Base-by-base conservation (phyloP, 148 eudicot genomes). In the Vaccinium myrtillus region DNA sequence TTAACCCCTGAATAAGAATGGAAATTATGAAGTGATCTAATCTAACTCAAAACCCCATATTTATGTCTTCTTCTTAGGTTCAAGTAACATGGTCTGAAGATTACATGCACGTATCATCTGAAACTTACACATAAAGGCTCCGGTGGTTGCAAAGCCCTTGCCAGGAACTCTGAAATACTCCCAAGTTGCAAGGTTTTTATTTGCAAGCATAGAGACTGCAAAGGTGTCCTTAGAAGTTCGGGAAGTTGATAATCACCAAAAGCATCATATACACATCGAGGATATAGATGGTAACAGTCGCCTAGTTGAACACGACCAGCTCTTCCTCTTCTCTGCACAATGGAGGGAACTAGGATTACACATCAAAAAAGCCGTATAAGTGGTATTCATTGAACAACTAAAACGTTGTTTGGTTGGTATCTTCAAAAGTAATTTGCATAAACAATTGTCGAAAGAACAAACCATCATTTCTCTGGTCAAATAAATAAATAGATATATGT, bases 301-400 rank as follows among this genome's bases (percentile, higher is more conserved):
- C 99, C 99, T 14, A 98, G 89, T 85, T 95, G 99, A 77, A 97
- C 98, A 90, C 99, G 99, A 23, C 99, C 99, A 87, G 98, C 99
- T 89, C 99, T 90, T 48, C 99, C 98, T 90, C 90, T 95, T 91
- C 98, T 92, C 98, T 97, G 84, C 63, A 83, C 54, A 86, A 71
- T 81, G 83, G 39, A 83, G 25, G 16, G 77, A 87, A 32, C 70
- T 61, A 79, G 39, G 59, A 75, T 39, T 70, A 70, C 30, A 53
- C 14, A 53, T 43, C 43, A 65, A 85, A 15, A n/a, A 2, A 61
- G 58, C 13, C 49, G 54, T 32, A 51, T 2, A 84, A 75, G 78
- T 21, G 70, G 36, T n/a, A 48, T 65, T 50, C 55, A 46, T 76
- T 53, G 65, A 75, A 39, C 71, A 58, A 73, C 27, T 61, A 7